Base-by-base conservation (phyloP, 192 early-diverging fungal genomes). In the Funneliformis mosseae region DNA sequence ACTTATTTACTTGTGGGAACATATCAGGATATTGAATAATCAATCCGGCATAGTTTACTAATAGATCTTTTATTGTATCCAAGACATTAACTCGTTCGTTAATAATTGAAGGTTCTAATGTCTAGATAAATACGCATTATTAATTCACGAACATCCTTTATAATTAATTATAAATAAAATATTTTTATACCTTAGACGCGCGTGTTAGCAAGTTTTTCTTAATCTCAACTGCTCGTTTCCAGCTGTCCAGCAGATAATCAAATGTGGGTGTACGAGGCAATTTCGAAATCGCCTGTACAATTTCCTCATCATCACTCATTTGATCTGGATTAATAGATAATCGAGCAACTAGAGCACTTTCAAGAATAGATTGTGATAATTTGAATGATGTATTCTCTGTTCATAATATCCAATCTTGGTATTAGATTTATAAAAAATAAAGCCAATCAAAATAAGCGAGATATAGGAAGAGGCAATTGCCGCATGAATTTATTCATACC, bases 11-110 rank as follows among this genome's bases (percentile, higher is more conserved):
- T 78, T 95, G 95, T 28, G 96, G 91, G 78, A 97, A 97, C 91
- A 94, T 95, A 28, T 95, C 96, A n/a, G 94, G 93, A 77, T 95
- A 89, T 67, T 94, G 95, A 45, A 98, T 78, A 59, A 94, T 87
- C 41, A 97, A 86, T 7, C 94, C 94, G 68, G 90, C 88, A 82
- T 98, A 99, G 68, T 93, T 96, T 3, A 97, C 87, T 23, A 97
- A 78, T 67, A 98, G 73, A 0, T 50, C 84, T 62, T 90, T 88
- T 11, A 90, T 84, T 18, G 84, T 80, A 48, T 90, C 85, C 76
- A 99, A 68, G 8, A 88, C 87, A 11, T 71, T 74, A 7, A 93
- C 61, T 7, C 97, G 90, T n/a, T 87, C 80, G 41, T 89, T 82
- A 1, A 93, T 84, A 27, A 90, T 88, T 4, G 82, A 71, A 14